Conservation (phyloP, 768 basidiomycete genomes). For the Cystobasidium onofrii region DNA sequence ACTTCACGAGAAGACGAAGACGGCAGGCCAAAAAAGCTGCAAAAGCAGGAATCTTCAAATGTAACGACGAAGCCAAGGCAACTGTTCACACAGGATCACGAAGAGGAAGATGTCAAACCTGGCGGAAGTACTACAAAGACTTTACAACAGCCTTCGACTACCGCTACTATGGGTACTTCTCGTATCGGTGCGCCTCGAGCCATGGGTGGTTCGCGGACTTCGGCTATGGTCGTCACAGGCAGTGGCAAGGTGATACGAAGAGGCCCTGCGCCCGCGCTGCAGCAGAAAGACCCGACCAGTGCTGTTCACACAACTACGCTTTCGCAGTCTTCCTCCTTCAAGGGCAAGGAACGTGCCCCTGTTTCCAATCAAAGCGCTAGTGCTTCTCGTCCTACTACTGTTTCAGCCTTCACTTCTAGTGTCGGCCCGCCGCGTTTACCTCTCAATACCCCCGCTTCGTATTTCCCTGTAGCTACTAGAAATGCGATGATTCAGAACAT, state of each 20-base stretch:
- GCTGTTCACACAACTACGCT: neutral
- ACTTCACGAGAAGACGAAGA: neutral
- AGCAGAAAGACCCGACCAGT: neutral
- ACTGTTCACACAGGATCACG: neutral
- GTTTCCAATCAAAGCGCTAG: neutral
- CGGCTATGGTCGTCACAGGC: neutral
- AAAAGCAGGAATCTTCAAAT: neutral
- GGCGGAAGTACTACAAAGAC: neutral
- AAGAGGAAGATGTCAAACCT: neutral
- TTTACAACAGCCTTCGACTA: neutral
- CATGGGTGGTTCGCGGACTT: neutral
- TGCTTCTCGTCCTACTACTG: neutral
- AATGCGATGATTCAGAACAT: slow-evolving; percentile 59
- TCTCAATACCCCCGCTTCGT: slow-evolving; percentile 47
- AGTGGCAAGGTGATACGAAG: slow-evolving; percentile 16
- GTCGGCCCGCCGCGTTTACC: slow-evolving; percentile 48
- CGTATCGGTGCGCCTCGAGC: slow-evolving; percentile 5
- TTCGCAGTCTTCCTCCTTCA: neutral
- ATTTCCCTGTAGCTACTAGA: slow-evolving; percentile 23
- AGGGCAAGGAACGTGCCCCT: slow-evolving; percentile 11
- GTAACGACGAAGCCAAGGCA: neutral
- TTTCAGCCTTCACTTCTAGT: slow-evolving; percentile 3
- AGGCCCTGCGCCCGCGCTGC: neutral
- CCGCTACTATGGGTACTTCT: neutral
- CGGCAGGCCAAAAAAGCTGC: neutral